Percentiles rank a stretch among this genome's conserved stretches.
Conservation (phyloP, 768 basidiomycete species). For the Suillus spraguei region DNA sequence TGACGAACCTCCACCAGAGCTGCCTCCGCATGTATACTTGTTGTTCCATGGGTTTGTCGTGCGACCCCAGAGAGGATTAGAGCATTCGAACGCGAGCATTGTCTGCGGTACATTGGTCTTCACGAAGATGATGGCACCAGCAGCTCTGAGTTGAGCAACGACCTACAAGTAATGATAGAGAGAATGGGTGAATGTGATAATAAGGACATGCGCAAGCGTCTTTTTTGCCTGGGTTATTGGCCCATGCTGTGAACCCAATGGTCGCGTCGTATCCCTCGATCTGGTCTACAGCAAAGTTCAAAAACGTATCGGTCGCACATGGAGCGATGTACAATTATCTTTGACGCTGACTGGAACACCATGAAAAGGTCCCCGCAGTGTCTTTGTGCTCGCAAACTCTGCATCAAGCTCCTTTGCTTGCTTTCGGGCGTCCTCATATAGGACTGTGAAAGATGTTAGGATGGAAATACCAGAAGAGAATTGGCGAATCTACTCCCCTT, state of each 20-base stretch:
- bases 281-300: conserved; percentile 45
- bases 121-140: conserved; percentile 83
- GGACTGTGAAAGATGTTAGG: conserved; percentile 45
- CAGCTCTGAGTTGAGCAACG: conserved; percentile 54
- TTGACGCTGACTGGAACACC: conserved; percentile 83
- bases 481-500: conserved; percentile 49
- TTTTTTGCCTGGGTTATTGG: conserved; percentile 55
- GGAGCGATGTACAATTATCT: conserved; percentile 60
- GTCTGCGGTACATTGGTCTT: conserved; percentile 95
- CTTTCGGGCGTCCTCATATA: conserved; percentile 67
- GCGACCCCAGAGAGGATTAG: conserved; percentile 62
- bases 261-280: conserved; percentile 66
- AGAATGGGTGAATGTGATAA: background rate
- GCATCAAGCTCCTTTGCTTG: conserved; percentile 67
- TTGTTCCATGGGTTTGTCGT: conserved; percentile 59
- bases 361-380: conserved; percentile 69
- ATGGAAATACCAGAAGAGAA: background rate
- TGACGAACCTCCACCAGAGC: conserved; percentile 64
- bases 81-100: conserved; percentile 81
- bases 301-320: background rate
- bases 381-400: conserved; percentile 59
- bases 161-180: conserved; percentile 41
- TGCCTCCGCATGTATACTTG: conserved; percentile 70
- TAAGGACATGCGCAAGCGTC: conserved; percentile 62
- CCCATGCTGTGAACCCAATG: conserved; percentile 75